Conservation (phyloP, 495 filamentous ascomycete genomes). For the Platismatia glauca region DNA sequence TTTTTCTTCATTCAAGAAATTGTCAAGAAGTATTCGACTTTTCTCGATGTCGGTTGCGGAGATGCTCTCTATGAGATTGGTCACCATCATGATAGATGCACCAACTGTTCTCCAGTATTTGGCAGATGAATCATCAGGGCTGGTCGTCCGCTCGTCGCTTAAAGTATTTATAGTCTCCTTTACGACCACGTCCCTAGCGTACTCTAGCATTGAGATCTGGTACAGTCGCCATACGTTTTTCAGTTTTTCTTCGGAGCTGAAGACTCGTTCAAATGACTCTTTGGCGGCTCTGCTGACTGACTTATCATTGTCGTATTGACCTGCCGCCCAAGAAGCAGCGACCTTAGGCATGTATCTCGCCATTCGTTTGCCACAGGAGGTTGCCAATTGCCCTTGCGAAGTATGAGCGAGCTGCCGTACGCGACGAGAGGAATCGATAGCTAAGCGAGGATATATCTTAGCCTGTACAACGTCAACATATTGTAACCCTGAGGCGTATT, state of each 20-base stretch:
- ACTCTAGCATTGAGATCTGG: slow-evolving; percentile 66
- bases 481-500: slow-evolving; percentile 25
- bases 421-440: slow-evolving; percentile 78
- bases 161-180: slow-evolving; percentile 71
- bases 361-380: slow-evolving; percentile 66
- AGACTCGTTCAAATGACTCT: slow-evolving; percentile 62
- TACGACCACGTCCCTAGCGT: slow-evolving; percentile 62
- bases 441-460: slow-evolving; percentile 74
- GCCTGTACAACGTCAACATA: slow-evolving; percentile 43
- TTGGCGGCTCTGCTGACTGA: slow-evolving; percentile 61
- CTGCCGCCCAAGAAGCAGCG: slow-evolving; percentile 79
- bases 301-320: slow-evolving; percentile 77
- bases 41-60: slow-evolving; percentile 44
- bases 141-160: slow-evolving; percentile 79
- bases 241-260: slow-evolving; percentile 70
- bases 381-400: slow-evolving; percentile 63
- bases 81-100: slow-evolving; percentile 42
- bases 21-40: slow-evolving; percentile 38
- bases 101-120: slow-evolving; percentile 78
- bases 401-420: slow-evolving; percentile 77
- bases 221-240: slow-evolving; percentile 66
- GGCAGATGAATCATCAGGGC: slow-evolving; percentile 69
- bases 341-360: slow-evolving; percentile 66
- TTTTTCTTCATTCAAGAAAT: slow-evolving; percentile 53
- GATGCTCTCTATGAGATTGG: slow-evolving; percentile 40